A percentile compares a stretch with the other conserved stretches of the same genome.
These are phyloP conservation scores for Lentinula sp. DNA, from an alignment of 768 basidiomycete species.

Conservation along the genomic window DNA sequence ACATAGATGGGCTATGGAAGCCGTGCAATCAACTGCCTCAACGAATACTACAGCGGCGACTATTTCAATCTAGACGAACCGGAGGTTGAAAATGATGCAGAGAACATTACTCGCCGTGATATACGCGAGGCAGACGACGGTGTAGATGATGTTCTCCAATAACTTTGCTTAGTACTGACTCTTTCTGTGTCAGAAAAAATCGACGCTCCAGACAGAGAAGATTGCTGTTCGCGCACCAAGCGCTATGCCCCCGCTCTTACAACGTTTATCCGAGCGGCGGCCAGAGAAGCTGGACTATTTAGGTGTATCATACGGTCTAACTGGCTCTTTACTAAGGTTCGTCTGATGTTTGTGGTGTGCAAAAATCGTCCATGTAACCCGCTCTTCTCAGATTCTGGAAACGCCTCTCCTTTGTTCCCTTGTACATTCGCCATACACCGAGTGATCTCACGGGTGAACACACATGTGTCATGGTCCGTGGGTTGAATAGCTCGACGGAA, in stretches of 20 bases:
- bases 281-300: conserved; percentile 91
- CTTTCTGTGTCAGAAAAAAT: conserved; percentile 22
- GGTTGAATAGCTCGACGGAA: conserved; percentile 62
- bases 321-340: conserved; percentile 73
- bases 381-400: conserved; percentile 78
- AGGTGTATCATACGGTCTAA: conserved; percentile 94
- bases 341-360: conserved; percentile 8
- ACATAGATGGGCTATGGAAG: conserved; percentile 94
- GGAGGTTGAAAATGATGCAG: conserved; percentile 25
- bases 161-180: not conserved
- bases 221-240: conserved; percentile 65
- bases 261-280: conserved; percentile 82
- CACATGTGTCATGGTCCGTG: conserved; percentile 91
- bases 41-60: conserved; percentile 91
- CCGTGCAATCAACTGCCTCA: conserved; percentile 79
- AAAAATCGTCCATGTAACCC: not conserved
- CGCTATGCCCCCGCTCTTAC: conserved; percentile 89
- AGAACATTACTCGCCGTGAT: not conserved
- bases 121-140: conserved; percentile 13
- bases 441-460: conserved; percentile 97
- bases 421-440: conserved; percentile 89
- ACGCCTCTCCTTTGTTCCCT: conserved; percentile 81
- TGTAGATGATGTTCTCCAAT: conserved; percentile 19
- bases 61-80: conserved; percentile 82
- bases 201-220: conserved; percentile 65